Conservation (phyloP, 2,329 filamentous ascomycete species). For the Fusarium proliferatum region DNA sequence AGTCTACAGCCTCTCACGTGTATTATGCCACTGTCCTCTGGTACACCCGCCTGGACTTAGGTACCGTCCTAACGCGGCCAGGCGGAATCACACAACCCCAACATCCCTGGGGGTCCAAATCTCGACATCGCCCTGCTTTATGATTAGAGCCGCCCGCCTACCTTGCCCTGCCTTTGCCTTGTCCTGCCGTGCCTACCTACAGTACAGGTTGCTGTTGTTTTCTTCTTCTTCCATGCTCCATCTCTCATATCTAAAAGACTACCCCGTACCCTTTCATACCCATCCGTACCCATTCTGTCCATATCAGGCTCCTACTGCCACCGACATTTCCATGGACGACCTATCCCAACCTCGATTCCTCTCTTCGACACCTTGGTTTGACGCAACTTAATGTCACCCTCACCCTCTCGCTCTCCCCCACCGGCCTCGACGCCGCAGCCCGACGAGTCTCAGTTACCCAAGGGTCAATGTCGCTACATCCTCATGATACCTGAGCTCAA, state of each 20-base stretch:
- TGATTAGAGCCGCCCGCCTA: slow-evolving; percentile 44
- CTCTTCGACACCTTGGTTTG: slow-evolving; percentile 39
- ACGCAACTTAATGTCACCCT: slow-evolving; percentile 45
- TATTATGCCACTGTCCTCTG: slow-evolving; percentile 3
- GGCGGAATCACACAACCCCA: slow-evolving; percentile 40
- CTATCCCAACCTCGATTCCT: slow-evolving; percentile 35
- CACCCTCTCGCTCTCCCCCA: slow-evolving; percentile 40
- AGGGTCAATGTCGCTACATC: slow-evolving; percentile 70
- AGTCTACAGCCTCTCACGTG: slow-evolving; percentile 11
- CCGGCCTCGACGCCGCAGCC: slow-evolving; percentile 40
- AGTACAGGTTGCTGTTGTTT: slow-evolving; percentile 8
- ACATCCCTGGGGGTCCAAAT: slow-evolving; percentile 44
- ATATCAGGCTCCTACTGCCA: slow-evolving; percentile 33
- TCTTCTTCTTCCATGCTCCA: slow-evolving; percentile 25
- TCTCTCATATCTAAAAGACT: slow-evolving; percentile 24
- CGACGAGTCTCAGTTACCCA: slow-evolving; percentile 63
- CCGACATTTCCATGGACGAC: slow-evolving; percentile 45
- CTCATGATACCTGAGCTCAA: slow-evolving; percentile 66
- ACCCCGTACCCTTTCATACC: neutral
- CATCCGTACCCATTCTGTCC: neutral
- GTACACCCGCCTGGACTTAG: neutral
- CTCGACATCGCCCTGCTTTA: slow-evolving; percentile 48
- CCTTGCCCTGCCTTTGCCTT: neutral
- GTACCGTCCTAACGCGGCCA: slow-evolving; percentile 40
- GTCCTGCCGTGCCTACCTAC: neutral